Evolutionary conservation across 139 green algal species (phyloP).

Genomic region (Closterium sp.): DNA sequence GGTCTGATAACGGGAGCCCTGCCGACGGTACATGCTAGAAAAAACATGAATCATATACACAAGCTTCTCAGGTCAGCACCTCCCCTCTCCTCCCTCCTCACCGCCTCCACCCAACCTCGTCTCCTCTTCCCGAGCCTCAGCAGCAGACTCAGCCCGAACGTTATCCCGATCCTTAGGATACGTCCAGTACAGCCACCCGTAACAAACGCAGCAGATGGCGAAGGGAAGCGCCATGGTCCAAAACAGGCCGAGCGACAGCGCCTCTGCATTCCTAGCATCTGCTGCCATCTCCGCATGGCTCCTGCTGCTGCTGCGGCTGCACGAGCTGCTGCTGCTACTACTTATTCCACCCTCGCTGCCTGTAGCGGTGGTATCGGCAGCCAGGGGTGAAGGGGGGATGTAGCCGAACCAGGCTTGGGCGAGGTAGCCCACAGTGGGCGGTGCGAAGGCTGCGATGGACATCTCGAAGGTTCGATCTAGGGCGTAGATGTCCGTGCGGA

Average conservation of each 20-base stretch:
- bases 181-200: slow-evolving; percentile 34
- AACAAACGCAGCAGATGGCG: slow-evolving; percentile 36
- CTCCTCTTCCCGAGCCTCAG: too few species aligned
- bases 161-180: slow-evolving; percentile 44
- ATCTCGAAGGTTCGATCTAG: slow-evolving; percentile 51
- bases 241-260: slow-evolving; percentile 40
- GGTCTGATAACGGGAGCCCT: too few species aligned
- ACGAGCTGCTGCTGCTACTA: too few species aligned
- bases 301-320: too few species aligned
- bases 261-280: background rate
- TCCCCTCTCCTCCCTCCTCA: too few species aligned
- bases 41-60: too few species aligned
- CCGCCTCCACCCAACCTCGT: too few species aligned
- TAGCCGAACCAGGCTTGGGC: slow-evolving; percentile 46
- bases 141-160: background rate
- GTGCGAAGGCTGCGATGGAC: slow-evolving; percentile 41
- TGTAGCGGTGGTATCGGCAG: background rate
- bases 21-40: too few species aligned
- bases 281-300: too few species aligned
- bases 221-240: slow-evolving; percentile 51
- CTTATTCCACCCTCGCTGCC: too few species aligned
- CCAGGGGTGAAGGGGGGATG: background rate
- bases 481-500: slow-evolving; percentile 48
- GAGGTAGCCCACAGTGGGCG: slow-evolving; percentile 40
- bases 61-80: too few species aligned